Conservation (phyloP, 768 basidiomycete genomes). For the Termitomyces sp. region DNA sequence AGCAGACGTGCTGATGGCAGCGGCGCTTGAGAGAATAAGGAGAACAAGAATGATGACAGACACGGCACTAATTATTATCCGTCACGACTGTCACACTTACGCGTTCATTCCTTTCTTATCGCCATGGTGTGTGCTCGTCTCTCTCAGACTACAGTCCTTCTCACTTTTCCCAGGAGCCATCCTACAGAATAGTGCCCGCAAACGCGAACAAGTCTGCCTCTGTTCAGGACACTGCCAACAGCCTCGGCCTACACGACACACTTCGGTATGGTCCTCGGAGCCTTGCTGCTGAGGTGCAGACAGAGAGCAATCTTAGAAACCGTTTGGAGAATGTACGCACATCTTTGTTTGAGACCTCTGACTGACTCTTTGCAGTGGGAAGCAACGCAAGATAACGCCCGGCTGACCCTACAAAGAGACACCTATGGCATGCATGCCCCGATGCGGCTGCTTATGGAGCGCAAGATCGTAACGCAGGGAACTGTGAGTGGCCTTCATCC, state of each 20-base stretch:
- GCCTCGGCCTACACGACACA: slow-evolving; percentile 83
- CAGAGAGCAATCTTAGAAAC: slow-evolving; percentile 54
- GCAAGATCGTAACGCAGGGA: slow-evolving; percentile 62
- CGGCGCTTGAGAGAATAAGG: background rate
- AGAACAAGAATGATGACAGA: slow-evolving; percentile 9
- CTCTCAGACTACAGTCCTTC: background rate
- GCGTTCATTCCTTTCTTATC: slow-evolving; percentile 16
- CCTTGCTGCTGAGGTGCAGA: slow-evolving; percentile 69
- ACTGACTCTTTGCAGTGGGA: slow-evolving; percentile 66
- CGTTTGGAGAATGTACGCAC: slow-evolving; percentile 71
- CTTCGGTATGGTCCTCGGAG: slow-evolving; percentile 80
- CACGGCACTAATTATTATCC: slow-evolving; percentile 8
- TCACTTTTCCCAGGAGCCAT: slow-evolving; percentile 31
- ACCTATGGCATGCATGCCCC: slow-evolving; percentile 86
- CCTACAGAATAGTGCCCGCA: slow-evolving; percentile 62
- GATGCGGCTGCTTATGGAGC: slow-evolving; percentile 89
- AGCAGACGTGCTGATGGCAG: background rate
- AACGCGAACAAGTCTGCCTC: slow-evolving; percentile 53
- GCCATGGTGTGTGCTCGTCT: slow-evolving; percentile 20
- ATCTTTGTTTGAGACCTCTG: background rate
- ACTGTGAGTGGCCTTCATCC: slow-evolving; percentile 41
- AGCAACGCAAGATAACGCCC: slow-evolving; percentile 83
- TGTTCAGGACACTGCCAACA: slow-evolving; percentile 61
- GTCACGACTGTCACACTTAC: slow-evolving; percentile 19
- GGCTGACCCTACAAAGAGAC: slow-evolving; percentile 80